Conservation (phyloP, 306 rosid species). For the Quercus berberidifolia region DNA sequence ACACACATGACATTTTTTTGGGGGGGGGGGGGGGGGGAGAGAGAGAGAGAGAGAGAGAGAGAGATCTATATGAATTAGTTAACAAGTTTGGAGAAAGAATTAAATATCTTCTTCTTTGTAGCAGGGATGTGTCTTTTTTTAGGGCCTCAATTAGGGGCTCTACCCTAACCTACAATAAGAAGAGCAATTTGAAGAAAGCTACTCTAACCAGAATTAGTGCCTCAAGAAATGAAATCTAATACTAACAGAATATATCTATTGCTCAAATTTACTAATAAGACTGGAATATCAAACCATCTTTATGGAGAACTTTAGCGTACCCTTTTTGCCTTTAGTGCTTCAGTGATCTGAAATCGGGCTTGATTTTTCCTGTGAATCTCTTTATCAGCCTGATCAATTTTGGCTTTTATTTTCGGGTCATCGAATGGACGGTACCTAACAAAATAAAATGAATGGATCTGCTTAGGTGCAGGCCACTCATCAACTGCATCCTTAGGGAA, state of each 20-base stretch:
- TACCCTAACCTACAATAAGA: neutral
- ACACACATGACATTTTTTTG: neutral
- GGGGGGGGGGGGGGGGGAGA: too few relatives aligned
- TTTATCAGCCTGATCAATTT: constrained; percentile 56
- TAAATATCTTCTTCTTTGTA: neutral
- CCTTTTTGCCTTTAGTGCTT: constrained; percentile 82
- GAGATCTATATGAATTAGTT: neutral
- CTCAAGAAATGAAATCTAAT: neutral
- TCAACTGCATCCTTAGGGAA: constrained; percentile 68
- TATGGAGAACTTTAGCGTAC: constrained; percentile 47
- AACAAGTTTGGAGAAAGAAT: neutral
- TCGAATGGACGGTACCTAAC: constrained; percentile 61
- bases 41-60: neutral
- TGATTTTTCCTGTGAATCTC: constrained; percentile 72
- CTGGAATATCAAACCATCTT: neutral
- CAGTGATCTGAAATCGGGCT: constrained; percentile 65
- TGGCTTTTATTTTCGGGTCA: constrained; percentile 72
- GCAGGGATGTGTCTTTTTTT: neutral
- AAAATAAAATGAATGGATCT: constrained; percentile 68
- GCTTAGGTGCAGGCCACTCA: constrained; percentile 98
- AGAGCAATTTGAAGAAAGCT: too few relatives aligned
- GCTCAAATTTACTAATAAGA: neutral
- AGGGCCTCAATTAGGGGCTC: neutral
- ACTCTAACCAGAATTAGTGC: neutral
- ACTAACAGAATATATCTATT: neutral